Evolutionary conservation across 768 basidiomycete species (phyloP).

Genomic region (Suillus subaureus): DNA sequence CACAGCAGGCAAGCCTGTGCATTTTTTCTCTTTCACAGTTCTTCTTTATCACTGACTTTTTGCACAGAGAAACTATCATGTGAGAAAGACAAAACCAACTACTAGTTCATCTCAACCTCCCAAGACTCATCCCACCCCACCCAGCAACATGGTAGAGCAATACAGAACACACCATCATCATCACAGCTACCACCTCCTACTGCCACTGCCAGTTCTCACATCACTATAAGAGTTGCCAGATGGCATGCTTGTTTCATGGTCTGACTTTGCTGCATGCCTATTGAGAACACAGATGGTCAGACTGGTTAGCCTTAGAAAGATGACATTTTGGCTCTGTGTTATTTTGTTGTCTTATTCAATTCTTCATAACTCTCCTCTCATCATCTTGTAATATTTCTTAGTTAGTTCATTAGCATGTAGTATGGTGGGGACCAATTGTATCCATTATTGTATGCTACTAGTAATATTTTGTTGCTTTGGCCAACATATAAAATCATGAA

Average conservation of each 20-base stretch:
- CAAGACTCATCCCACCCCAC: background rate
- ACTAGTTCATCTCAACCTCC: background rate
- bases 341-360: background rate
- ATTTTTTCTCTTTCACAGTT: no score
- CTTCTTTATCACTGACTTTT: background rate
- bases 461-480: background rate
- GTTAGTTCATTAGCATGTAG: background rate
- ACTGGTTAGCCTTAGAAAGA: background rate
- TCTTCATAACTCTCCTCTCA: background rate
- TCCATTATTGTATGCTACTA: background rate
- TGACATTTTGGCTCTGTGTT: background rate
- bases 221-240: background rate
- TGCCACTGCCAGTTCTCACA: background rate
- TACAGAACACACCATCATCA: background rate
- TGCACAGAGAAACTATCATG: background rate
- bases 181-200: background rate
- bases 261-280: background rate
- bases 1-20: background rate
- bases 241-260: background rate
- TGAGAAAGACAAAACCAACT: background rate
- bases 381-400: background rate
- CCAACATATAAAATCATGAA: background rate
- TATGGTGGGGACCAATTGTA: background rate
- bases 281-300: background rate
- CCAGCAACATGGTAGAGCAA: background rate